Conservation (phyloP, 1,284 basidiomycete species). For the Neolentinus lepideus region DNA sequence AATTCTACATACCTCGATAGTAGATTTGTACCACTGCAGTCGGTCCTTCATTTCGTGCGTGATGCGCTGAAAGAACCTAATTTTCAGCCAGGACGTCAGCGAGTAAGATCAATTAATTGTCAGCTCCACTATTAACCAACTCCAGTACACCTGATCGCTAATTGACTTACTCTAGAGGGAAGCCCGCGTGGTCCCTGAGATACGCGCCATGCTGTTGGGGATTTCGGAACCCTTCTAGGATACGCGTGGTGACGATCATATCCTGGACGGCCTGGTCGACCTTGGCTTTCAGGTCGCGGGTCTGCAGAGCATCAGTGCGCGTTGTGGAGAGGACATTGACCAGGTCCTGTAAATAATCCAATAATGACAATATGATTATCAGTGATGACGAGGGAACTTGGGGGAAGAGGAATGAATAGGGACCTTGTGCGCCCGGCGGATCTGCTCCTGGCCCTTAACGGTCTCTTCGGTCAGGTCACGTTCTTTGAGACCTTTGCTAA, state of each 20-base stretch:
- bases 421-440: slow-evolving; percentile 61
- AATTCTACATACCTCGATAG: slow-evolving; percentile 55
- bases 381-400: neutral
- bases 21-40: slow-evolving; percentile 69
- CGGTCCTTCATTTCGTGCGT: slow-evolving; percentile 66
- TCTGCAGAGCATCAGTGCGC: slow-evolving; percentile 57
- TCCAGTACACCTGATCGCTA: neutral
- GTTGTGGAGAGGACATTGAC: slow-evolving; percentile 55
- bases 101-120: neutral
- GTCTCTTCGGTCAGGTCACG: slow-evolving; percentile 71
- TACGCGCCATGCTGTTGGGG: slow-evolving; percentile 61
- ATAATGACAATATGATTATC: neutral
- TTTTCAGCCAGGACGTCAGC: neutral
- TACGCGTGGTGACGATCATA: slow-evolving; percentile 63
- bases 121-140: neutral
- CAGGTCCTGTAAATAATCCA: slow-evolving; percentile 38
- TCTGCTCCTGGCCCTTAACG: slow-evolving; percentile 61
- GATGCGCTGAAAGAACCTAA: slow-evolving; percentile 70
- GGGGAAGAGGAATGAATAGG: slow-evolving; percentile 5
- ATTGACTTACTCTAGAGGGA: slow-evolving; percentile 70
- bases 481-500: slow-evolving; percentile 70
- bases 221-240: slow-evolving; percentile 70
- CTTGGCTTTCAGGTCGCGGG: slow-evolving; percentile 61
- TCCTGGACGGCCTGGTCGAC: slow-evolving; percentile 73
- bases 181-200: slow-evolving; percentile 68